These are phyloP conservation scores for Fusarium sp. DNA, from an alignment of 2,329 filamentous ascomycete genomes.

Conservation along the genomic window DNA sequence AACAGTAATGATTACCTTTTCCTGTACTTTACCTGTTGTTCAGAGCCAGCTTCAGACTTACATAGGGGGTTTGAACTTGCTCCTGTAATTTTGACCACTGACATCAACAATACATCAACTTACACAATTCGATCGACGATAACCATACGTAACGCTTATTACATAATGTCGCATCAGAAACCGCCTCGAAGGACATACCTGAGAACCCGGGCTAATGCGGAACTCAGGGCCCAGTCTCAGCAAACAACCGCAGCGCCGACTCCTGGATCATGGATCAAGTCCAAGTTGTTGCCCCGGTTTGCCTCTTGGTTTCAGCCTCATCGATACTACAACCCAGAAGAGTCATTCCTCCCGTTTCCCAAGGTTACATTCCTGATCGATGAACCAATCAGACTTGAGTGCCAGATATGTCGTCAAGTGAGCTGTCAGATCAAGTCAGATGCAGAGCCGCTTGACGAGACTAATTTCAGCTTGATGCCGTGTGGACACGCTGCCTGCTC, in stretches of 20 bases:
- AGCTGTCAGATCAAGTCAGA: conserved; percentile 37
- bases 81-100: neutral
- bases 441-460: conserved; percentile 22
- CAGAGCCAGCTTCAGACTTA: neutral
- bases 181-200: conserved; percentile 16
- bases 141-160: neutral
- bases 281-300: conserved; percentile 18
- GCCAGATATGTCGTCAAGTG: conserved; percentile 46
- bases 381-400: conserved; percentile 39
- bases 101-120: neutral
- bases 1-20: neutral
- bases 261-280: conserved; percentile 17
- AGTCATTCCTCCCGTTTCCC: conserved; percentile 47
- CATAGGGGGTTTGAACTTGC: neutral
- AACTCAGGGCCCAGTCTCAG: neutral
- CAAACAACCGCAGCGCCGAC: neutral
- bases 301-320: conserved; percentile 38
- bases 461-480: conserved; percentile 50
- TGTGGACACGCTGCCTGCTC: conserved; percentile 54
- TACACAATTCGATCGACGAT: neutral
- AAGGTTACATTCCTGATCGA: conserved; percentile 49
- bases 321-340: conserved; percentile 34
- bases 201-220: conserved; percentile 17
- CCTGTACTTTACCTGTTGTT: neutral
- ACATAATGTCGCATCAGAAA: conserved; percentile 7